A percentile compares a stretch with the other conserved stretches of the same genome.
Conservation (phyloP, 108 stramenopile genomes). For the Skeletonema potamos region DNA sequence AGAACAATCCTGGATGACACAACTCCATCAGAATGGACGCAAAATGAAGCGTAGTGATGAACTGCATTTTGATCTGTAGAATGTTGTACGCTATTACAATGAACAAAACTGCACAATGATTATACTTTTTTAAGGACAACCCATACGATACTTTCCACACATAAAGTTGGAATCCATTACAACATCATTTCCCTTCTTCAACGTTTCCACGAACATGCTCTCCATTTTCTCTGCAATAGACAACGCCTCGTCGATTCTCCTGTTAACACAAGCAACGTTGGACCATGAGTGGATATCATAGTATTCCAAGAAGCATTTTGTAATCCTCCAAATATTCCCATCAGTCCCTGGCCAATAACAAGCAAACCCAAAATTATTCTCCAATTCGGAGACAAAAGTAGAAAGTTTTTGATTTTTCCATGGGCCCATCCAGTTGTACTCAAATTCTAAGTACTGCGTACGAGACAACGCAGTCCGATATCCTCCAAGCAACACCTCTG, state of each 20-base stretch:
- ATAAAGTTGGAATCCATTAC: conserved; percentile 19
- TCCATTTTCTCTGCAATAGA: conserved; percentile 56
- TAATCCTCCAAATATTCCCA: conserved; percentile 22
- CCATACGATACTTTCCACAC: too few species aligned
- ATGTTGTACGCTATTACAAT: neutral
- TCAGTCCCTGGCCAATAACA: conserved; percentile 37
- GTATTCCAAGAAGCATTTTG: conserved; percentile 25
- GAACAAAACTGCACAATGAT: too few species aligned
- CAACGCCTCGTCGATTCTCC: conserved; percentile 19
- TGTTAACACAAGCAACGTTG: conserved; percentile 73
- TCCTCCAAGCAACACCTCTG: conserved; percentile 32
- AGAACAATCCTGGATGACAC: conserved; percentile 17
- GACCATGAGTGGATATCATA: conserved; percentile 57
- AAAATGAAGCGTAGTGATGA: neutral
- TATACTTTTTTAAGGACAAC: too few species aligned
- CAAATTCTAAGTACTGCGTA: conserved; percentile 37
- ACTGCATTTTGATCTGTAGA: neutral
- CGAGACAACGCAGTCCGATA: neutral
- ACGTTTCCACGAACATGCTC: conserved; percentile 40
- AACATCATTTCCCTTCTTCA: conserved; percentile 4
- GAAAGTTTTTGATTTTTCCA: conserved; percentile 24
- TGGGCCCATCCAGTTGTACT: conserved; percentile 43
- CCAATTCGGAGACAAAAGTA: conserved; percentile 2
- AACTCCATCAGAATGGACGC: neutral
- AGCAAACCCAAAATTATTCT: conserved; percentile 10